Evolutionary conservation across 169 alveolate species (phyloP).

Genomic region (Plasmodium gonderi): DNA sequence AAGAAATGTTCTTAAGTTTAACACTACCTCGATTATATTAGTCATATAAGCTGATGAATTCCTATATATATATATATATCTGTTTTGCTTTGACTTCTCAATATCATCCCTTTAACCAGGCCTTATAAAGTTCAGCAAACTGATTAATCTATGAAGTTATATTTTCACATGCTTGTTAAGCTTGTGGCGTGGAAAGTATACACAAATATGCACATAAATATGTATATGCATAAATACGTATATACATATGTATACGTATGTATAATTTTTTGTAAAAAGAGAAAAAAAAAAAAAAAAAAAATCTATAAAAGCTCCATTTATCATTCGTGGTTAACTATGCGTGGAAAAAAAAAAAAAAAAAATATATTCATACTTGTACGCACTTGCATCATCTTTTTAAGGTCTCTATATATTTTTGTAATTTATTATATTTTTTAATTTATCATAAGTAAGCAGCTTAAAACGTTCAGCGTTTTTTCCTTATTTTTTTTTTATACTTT

Average conservation of each 20-base stretch:
- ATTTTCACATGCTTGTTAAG: too few relatives aligned
- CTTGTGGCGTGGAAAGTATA: too few relatives aligned
- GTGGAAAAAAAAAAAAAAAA: neutral
- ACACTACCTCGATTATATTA: too few relatives aligned
- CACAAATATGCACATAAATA: neutral
- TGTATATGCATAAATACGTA: neutral
- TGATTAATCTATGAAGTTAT: too few relatives aligned
- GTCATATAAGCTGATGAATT: too few relatives aligned
- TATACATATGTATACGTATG: constrained; percentile 2
- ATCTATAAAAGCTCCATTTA: neutral
- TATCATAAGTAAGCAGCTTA: neutral
- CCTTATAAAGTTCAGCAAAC: too few relatives aligned
- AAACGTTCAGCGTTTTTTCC: neutral
- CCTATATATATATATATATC: too few relatives aligned
- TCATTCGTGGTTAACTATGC: neutral
- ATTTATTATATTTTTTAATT: too few relatives aligned
- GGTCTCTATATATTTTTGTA: too few relatives aligned
- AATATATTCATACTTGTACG: neutral
- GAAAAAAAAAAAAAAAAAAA: neutral
- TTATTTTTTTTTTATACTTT: constrained; percentile 3
- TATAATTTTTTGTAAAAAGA: neutral
- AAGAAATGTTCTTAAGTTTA: too few relatives aligned
- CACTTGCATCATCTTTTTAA: neutral
- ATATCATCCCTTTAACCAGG: too few relatives aligned
- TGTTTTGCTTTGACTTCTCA: too few relatives aligned